Percentiles rank a stretch among this genome's conserved stretches.
These are phyloP conservation scores for Dimocarpus longan DNA, from an alignment of 345 rosid species.

Conservation along the genomic window DNA sequence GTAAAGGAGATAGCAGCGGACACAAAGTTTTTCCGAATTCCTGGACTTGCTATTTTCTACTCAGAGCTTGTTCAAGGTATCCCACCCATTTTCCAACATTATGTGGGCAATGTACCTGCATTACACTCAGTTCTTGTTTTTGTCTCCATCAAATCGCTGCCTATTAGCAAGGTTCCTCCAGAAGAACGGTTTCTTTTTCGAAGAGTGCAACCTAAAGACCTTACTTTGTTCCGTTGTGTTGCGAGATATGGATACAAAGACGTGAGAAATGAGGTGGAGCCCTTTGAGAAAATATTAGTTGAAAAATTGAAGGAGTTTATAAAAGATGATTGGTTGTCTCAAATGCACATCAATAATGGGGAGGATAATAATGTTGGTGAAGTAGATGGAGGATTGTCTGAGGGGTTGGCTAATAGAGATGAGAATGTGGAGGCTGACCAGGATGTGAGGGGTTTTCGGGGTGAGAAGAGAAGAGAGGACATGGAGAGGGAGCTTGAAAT, in stretches of 20 bases:
- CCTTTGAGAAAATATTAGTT: constrained; percentile 37
- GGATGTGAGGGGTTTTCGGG: not conserved
- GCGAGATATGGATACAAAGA: constrained; percentile 56
- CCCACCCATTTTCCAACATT: constrained; percentile 48
- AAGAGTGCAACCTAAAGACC: constrained; percentile 31
- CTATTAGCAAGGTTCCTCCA: constrained; percentile 31
- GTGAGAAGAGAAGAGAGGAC: constrained; percentile 11
- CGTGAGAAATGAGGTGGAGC: constrained; percentile 26
- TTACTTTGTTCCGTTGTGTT: constrained; percentile 41
- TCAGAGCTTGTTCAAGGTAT: constrained; percentile 48
- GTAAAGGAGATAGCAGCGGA: constrained; percentile 18
- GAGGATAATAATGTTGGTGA: not conserved
- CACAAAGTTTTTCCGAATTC: constrained; percentile 20
- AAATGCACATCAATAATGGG: not conserved
- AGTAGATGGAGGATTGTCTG: not conserved
- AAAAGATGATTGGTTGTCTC: constrained; percentile 25
- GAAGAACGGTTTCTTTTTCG: constrained; percentile 47
- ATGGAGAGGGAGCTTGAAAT: constrained; percentile 25
- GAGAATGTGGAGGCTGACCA: not conserved
- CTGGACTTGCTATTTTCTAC: constrained; percentile 51
- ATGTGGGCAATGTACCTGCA: constrained; percentile 39
- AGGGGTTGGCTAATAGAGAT: not conserved
- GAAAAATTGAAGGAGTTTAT: constrained; percentile 38
- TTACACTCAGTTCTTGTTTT: constrained; percentile 47
- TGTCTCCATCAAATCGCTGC: constrained; percentile 46